Evolutionary conservation across 805 yeast species (phyloP).

Genomic region (Pichia phayaonensis): DNA sequence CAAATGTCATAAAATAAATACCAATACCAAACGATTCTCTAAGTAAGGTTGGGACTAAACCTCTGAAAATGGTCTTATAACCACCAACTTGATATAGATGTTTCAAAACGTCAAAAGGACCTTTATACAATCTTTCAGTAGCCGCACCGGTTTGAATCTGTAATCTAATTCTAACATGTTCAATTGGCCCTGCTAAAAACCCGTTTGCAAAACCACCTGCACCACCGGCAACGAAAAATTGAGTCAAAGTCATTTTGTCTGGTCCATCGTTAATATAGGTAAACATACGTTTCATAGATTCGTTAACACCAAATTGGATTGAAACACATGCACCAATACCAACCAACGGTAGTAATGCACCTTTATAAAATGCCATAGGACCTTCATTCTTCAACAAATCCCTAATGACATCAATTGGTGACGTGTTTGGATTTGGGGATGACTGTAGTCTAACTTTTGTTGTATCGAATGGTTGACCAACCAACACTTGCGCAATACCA

Average conservation of each 20-base stretch:
- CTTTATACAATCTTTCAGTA: constrained; percentile 34
- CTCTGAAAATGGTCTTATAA: constrained; percentile 52
- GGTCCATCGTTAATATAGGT: constrained; percentile 34
- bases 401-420: constrained; percentile 67
- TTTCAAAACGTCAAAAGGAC: constrained; percentile 67
- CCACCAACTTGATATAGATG: constrained; percentile 53
- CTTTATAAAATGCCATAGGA: constrained; percentile 79
- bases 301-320: constrained; percentile 92
- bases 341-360: constrained; percentile 84
- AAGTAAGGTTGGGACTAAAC: constrained; percentile 70
- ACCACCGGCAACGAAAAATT: constrained; percentile 76
- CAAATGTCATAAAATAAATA: constrained; percentile 81
- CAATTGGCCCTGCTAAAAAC: constrained; percentile 86
- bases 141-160: constrained; percentile 71
- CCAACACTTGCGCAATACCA: constrained; percentile 90
- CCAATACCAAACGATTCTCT: constrained; percentile 90
- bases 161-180: constrained; percentile 86
- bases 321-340: constrained; percentile 99
- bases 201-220: constrained; percentile 93
- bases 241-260: constrained; percentile 44
- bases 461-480: constrained; percentile 95
- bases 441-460: constrained; percentile 90
- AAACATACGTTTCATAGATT: constrained; percentile 82
- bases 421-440: constrained; percentile 59
- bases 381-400: constrained; percentile 76